Evolutionary conservation across 495 filamentous ascomycete species (phyloP), one percentile per base, ranked within the genome.

Genomic region (Podospora australis): DNA sequence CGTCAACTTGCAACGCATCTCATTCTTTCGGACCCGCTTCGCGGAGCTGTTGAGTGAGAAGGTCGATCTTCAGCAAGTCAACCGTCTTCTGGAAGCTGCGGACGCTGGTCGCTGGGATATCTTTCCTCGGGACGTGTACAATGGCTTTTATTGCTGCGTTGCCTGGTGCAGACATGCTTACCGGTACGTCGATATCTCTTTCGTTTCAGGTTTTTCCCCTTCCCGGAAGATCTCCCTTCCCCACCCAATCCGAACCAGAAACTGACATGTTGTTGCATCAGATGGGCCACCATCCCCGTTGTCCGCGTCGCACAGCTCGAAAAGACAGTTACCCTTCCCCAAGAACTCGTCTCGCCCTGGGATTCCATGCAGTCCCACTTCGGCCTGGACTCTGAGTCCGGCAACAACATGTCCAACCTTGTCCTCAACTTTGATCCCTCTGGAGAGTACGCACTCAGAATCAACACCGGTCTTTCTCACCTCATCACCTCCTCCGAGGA

Each of bases 231-330:
- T 21, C 4, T 13, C 26, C 17, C 17, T 22, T 21, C 19, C 10
- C 19, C 24, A 20, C 40, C n/a, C 25, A 21, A 24, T 38, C 20
- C n/a, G 20, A 25, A 39, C 24, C 6, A 32, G 39, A 32, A 28
- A 39, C 36, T 11, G 9, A 34, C 30, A 34, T 11, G 9, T 34
- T 14, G 11, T 34, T 3, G 10, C 20, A 9, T 9, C 19, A 69
- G 68, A 36, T 74, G 71, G 71, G 71, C 48, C n/a, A 67, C 57
- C 13, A 65, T 72, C 19, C 71, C 70, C 3, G 64, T 70, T 1
- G 68, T 73, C 10, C 59, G 57, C 6, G 48, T 64, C 17, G 70
- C 68, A 22, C 71, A 74, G 49, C 51, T 62, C 21, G 69, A 74
- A 49, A 60, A 53, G 6, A 34, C 57, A 11, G 32, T 74, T 9